Evolutionary conservation across 371 early-diverging fungal genomes (phyloP).

Genomic region (Chytridiales sp.): DNA sequence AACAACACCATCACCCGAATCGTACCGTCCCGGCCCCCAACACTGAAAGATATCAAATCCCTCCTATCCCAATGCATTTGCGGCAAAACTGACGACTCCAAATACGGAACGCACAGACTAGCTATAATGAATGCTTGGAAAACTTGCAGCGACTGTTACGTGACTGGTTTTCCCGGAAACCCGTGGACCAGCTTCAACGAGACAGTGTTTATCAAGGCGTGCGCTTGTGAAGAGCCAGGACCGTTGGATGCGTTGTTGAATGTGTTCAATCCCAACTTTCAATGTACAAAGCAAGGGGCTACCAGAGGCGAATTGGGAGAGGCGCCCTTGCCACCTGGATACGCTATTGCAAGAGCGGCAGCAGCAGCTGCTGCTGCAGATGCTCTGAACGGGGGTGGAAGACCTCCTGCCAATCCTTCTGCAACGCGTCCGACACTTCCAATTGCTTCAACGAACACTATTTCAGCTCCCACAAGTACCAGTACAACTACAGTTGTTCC

Average conservation of each 20-base stretch:
- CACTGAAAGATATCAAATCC: neutral
- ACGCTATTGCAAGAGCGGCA: too few species aligned
- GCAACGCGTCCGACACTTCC: too few species aligned
- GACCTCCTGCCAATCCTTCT: too few species aligned
- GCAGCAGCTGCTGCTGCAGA: too few species aligned
- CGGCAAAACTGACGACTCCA: constrained; percentile 8
- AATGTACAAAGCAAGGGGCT: too few species aligned
- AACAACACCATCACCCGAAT: constrained; percentile 9
- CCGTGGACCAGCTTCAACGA: neutral
- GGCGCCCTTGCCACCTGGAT: too few species aligned
- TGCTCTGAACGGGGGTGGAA: too few species aligned
- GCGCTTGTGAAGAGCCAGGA: constrained; percentile 9
- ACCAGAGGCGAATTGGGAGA: too few species aligned
- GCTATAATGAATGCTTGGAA: constrained; percentile 3
- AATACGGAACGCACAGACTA: neutral
- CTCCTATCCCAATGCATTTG: constrained; percentile 17
- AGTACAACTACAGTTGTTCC: too few species aligned
- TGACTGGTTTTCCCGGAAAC: neutral
- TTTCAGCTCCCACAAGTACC: too few species aligned
- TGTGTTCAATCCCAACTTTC: too few species aligned
- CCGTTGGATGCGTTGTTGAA: constrained; percentile 9
- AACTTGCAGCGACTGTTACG: constrained; percentile 7
- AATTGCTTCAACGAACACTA: too few species aligned
- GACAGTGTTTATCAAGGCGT: constrained; percentile 1
- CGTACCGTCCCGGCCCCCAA: constrained; percentile 2